These are phyloP conservation scores for Neofusicoccum sp. DNA, from an alignment of 2,329 filamentous ascomycete species.

Conservation along the genomic window DNA sequence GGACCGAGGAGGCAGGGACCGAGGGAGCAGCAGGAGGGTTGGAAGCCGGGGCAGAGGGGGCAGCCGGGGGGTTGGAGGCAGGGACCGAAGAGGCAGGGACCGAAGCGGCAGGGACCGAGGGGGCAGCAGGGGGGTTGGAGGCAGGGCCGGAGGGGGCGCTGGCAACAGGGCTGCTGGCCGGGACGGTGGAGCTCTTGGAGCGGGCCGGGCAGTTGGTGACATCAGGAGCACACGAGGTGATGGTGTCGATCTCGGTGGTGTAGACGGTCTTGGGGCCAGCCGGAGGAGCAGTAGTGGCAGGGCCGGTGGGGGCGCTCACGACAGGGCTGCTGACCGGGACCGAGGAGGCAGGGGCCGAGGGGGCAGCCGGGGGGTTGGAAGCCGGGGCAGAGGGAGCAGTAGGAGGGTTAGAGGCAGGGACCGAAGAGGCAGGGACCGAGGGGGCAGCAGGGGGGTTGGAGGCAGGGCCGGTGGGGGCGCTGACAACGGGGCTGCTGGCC, in stretches of 20 bases:
- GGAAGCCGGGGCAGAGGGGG: background rate
- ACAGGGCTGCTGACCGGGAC: background rate
- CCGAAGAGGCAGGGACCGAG: background rate
- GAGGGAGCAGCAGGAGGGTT: background rate
- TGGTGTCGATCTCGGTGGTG: slow-evolving; percentile 10
- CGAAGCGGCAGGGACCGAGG: background rate
- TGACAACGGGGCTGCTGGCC: background rate
- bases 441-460: background rate
- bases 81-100: background rate
- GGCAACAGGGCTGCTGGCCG: background rate
- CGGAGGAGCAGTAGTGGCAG: background rate
- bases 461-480: background rate
- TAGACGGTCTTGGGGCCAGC: slow-evolving; percentile 2
- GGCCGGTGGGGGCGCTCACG: background rate
- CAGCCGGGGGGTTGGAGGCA: background rate
- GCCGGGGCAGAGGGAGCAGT: background rate
- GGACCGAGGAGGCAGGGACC: background rate
- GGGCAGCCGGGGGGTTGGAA: background rate
- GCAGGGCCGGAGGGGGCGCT: background rate
- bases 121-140: background rate
- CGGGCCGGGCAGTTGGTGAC: slow-evolving; percentile 24
- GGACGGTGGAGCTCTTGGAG: slow-evolving; percentile 19
- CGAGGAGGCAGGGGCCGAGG: background rate
- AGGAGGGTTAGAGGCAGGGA: background rate
- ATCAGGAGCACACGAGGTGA: slow-evolving; percentile 2